Conservation (phyloP, 2,329 filamentous ascomycete genomes). For the Alternaria arbusti region DNA sequence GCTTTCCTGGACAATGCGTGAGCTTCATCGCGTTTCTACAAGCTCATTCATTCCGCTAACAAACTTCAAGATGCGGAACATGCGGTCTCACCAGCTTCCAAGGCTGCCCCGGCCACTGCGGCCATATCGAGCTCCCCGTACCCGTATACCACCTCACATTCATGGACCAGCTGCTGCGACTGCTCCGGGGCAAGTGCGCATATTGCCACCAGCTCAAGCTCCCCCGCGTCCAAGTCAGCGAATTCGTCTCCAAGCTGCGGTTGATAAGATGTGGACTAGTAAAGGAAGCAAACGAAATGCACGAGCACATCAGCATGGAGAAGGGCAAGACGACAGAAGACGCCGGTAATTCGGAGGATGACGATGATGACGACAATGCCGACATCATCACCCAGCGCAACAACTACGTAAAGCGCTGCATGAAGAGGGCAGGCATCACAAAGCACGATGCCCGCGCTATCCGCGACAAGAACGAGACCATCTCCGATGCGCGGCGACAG, state of each 20-base stretch:
- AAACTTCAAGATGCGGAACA: slow-evolving; percentile 76
- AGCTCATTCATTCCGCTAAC: slow-evolving; percentile 10
- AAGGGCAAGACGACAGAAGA: slow-evolving; percentile 42
- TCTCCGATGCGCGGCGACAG: slow-evolving; percentile 75
- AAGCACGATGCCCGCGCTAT: slow-evolving; percentile 55
- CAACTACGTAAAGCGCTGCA: slow-evolving; percentile 74
- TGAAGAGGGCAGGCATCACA: slow-evolving; percentile 64
- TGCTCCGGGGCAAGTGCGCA: slow-evolving; percentile 85
- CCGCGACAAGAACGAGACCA: slow-evolving; percentile 79
- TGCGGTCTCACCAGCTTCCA: slow-evolving; percentile 80
- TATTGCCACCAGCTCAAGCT: slow-evolving; percentile 91
- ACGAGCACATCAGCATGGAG: slow-evolving; percentile 55
- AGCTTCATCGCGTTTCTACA: slow-evolving; percentile 40
- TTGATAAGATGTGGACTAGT: slow-evolving; percentile 85
- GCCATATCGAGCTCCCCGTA: slow-evolving; percentile 92
- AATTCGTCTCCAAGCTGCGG: slow-evolving; percentile 82
- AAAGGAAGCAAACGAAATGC: slow-evolving; percentile 65
- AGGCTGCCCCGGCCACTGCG: slow-evolving; percentile 87
- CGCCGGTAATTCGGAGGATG: slow-evolving; percentile 66
- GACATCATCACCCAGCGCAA: slow-evolving; percentile 64
- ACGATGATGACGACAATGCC: slow-evolving; percentile 69
- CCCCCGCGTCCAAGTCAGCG: slow-evolving; percentile 75
- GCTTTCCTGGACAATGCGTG: slow-evolving; percentile 87
- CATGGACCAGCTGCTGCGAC: slow-evolving; percentile 85
- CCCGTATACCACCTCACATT: slow-evolving; percentile 97